Evolutionary conservation across 2,329 filamentous ascomycete genomes (phyloP).

Genomic region (Fusarium mundagurra): DNA sequence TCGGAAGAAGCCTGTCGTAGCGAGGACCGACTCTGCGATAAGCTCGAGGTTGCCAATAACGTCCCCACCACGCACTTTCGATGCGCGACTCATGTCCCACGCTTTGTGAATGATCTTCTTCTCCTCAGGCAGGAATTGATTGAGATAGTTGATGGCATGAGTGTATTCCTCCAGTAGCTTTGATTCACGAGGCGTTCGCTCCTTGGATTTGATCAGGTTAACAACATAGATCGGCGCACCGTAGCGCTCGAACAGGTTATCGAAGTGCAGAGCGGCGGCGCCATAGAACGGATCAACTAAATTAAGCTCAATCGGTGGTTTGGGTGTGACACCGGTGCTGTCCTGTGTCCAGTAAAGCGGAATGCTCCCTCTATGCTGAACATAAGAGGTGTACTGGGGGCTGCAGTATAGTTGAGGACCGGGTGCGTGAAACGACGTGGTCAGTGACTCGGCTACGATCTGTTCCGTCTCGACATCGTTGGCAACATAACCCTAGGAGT

Average conservation of each 20-base stretch:
- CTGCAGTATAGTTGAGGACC: constrained; percentile 87
- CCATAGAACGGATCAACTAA: constrained; percentile 96
- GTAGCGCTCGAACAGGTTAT: constrained; percentile 92
- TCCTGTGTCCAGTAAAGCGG: constrained; percentile 98
- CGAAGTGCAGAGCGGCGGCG: constrained; percentile 92
- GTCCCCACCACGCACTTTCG: constrained; percentile 90
- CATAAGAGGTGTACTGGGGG: constrained; percentile 93
- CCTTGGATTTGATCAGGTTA: constrained; percentile 89
- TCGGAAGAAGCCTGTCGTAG: constrained; percentile 91
- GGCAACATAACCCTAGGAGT: constrained; percentile 81
- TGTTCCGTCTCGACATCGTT: constrained; percentile 99
- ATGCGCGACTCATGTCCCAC: constrained; percentile 97
- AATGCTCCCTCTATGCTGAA: constrained; percentile 96
- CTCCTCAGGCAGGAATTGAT: constrained; percentile 85
- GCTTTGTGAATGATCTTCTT: constrained; percentile 93
- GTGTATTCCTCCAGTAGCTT: constrained; percentile 91
- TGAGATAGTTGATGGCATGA: constrained; percentile 87
- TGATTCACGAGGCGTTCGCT: constrained; percentile 89
- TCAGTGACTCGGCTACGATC: constrained; percentile 93
- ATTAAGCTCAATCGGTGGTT: constrained; percentile 94
- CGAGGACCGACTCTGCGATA: constrained; percentile 88
- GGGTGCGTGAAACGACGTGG: constrained; percentile 94
- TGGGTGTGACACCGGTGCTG: constrained; percentile 92
- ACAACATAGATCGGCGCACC: constrained; percentile 91
- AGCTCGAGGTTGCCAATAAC: constrained; percentile 91